These are phyloP conservation scores for Paramecium bursaria DNA, from an alignment of 73 alveolate genomes.

Conservation along the genomic window DNA sequence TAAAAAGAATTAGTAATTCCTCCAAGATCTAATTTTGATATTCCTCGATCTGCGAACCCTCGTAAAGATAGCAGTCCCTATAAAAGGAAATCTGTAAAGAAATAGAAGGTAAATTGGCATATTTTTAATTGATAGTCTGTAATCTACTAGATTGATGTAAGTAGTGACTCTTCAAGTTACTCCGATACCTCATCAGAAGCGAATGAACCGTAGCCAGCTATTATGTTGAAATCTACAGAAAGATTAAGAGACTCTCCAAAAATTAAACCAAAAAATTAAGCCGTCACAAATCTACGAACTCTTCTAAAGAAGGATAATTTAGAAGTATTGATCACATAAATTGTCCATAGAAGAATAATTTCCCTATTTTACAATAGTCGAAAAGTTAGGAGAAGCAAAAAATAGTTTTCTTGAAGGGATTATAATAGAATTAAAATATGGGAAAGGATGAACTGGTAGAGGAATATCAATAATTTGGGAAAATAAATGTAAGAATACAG, in stretches of 20 bases:
- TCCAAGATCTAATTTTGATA: not conserved
- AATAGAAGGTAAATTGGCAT: no score
- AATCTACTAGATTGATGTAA: no score
- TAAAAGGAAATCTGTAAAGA: no score
- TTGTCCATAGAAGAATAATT: not conserved
- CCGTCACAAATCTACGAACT: no score
- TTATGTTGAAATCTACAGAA: no score
- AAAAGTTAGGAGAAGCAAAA: conserved; percentile 22
- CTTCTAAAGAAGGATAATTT: not conserved
- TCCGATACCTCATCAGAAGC: no score
- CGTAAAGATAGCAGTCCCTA: not conserved
- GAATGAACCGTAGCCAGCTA: no score
- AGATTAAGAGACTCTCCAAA: no score
- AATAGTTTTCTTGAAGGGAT: conserved; percentile 36
- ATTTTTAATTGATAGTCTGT: no score
- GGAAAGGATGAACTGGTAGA: conserved; percentile 11
- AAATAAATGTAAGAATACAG: conserved; percentile 14
- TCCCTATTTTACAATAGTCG: not conserved
- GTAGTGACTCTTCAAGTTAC: no score
- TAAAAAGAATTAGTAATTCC: not conserved
- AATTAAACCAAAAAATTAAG: no score
- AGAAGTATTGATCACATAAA: not conserved
- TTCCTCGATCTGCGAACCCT: not conserved
- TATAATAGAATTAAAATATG: conserved; percentile 16
- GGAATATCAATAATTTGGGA: conserved; percentile 23